Base-by-base conservation (phyloP, 495 filamentous ascomycete species). In the Talaromyces wortmannii region DNA sequence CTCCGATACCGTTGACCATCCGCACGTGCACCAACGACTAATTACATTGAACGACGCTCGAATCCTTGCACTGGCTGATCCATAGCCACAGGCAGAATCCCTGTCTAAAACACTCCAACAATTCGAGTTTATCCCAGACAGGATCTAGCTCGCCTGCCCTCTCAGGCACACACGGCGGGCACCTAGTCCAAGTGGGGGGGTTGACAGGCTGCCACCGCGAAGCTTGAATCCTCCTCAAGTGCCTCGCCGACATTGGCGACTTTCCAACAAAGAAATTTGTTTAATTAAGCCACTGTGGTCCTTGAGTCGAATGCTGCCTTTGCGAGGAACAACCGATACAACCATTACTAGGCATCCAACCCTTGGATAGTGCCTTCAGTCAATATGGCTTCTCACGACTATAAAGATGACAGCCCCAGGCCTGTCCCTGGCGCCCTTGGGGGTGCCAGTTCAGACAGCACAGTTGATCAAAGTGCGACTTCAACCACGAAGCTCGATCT, bases 31-130 rank as follows among this genome's bases (percentile, higher is more conserved):
- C 36, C 36, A 40, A 1, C 8, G 5, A 13, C 36, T 40, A 10
- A 8, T 40, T 40, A 40, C 5, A 10, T 13, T 40, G 2, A 5
- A 40, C 13, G 36, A 8, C 8, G n/a, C 8, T 13, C 36, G 36
- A 23, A 23, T 23, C 36, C 36, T 13, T 40, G 8, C 36, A 40
- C 1, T 40, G 36, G 36, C 36, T 40, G 36, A 40, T 40, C 36
- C 36, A 40, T 40, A 10, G 36, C 49, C 53, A 64, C 47, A 66
- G 63, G 63, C 63, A 66, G 42, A 57, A 55, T 23, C 45, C 49
- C 52, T 52, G 44, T 56, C 46, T 46, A 52, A 12, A 1, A 23
- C 23, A 1, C 23, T 23, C 4, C 23, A 23, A 23, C 23, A 23
- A 23, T 4, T 23, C 23, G 23, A 23, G 23, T 23, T 23, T 23